Base-by-base conservation (phyloP, 345 rosid genomes). In the Anacardium occidentale region DNA sequence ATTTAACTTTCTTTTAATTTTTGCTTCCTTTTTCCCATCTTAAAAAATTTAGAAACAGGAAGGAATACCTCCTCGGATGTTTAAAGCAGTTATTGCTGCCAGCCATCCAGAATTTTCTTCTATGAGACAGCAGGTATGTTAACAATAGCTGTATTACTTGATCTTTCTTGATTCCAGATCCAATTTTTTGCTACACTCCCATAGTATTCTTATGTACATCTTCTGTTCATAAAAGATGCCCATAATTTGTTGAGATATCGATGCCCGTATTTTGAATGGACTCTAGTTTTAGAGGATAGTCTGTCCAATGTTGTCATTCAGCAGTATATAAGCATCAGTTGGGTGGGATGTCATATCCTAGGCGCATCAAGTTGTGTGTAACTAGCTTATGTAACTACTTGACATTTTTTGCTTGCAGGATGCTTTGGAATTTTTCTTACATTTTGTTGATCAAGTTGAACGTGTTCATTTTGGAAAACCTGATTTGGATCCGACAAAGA, bases 41-140 rank as follows among this genome's bases (percentile, higher is more conserved):
- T 59, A 37, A 53, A 64, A 76, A 78, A 72, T 66, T 69, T 68
- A 90, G 98, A 87, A 85, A 81, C 99, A 93, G 77, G 93, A 91
- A 83, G 99, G 99, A 50, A 84, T 93, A 79, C 92, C 90, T 25
- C 99, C 98, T 77, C 98, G 91, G 10, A 96, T 91, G 99, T 93
- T 96, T 87, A 93, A 96, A 80, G 77, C 94, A 17, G 90, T 96
- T 57, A 88, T 96, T 83, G 97, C 98, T 79, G 93, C 99, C 57
- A 89, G 94, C 79, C 99, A 96, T 72, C 90, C 89, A 3, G 99
- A 93, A 76, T 96, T 96, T 76, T 91, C 98, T 74, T 79, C 98
- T 55, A 83, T 96, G 95, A 90, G 98, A 79, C 99, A 96, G 74
- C 99, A 93, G 97, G 98, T 96, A 75, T 66, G 66, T 60, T 55